Conservation (phyloP, 1,284 basidiomycete genomes). For the Salmacisia buchloeana region DNA sequence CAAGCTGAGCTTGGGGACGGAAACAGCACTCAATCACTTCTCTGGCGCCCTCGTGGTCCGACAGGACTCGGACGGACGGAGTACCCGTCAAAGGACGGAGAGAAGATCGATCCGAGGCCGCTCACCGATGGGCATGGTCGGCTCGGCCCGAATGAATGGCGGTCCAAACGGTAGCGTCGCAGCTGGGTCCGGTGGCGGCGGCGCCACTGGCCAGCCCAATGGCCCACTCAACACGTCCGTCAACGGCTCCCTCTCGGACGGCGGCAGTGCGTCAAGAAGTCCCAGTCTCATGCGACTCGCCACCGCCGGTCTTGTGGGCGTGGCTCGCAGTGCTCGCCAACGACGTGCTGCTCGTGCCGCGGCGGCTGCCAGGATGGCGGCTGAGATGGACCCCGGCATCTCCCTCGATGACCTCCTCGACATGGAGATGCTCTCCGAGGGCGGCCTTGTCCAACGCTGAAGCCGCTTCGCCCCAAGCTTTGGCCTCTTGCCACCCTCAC, state of each 20-base stretch:
- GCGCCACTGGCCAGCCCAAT: not conserved
- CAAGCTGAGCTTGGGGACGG: not conserved
- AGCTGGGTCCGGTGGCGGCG: not conserved
- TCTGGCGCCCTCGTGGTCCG: not conserved
- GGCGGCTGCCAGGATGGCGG: not conserved
- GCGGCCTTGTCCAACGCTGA: conserved; percentile 7
- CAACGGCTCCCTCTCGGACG: no score
- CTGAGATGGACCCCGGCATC: conserved; percentile 1
- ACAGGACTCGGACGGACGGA: conserved; percentile 5
- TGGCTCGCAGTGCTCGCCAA: no score
- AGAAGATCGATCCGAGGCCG: not conserved
- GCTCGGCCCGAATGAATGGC: conserved; percentile 4
- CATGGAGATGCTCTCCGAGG: conserved; percentile 4
- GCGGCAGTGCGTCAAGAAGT: no score
- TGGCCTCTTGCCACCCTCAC: not conserved
- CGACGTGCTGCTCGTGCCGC: no score
- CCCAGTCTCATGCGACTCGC: no score
- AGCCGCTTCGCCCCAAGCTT: not conserved
- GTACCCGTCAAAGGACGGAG: conserved; percentile 1
- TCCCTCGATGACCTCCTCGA: conserved; percentile 4
- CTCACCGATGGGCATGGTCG: not conserved
- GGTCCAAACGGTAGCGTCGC: not conserved
- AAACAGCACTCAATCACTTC: not conserved
- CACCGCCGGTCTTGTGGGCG: no score
- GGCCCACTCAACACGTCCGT: no score